Percentiles rank a stretch among this genome's conserved stretches.
Evolutionary conservation across 148 eudicot species (phyloP).

Genomic region (Salicornia ramosissima): DNA sequence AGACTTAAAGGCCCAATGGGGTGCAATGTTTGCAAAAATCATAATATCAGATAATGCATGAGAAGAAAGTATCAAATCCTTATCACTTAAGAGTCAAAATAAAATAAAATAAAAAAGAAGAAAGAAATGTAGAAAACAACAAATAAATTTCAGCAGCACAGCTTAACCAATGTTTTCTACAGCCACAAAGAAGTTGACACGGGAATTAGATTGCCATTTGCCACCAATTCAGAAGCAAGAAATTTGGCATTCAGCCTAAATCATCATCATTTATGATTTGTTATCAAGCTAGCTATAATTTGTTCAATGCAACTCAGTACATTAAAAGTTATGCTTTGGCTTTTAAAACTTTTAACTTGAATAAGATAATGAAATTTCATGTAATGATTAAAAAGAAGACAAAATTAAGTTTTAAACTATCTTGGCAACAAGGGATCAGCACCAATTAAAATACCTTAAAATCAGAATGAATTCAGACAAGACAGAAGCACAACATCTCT

Average conservation of each 20-base stretch:
- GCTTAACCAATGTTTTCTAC: neutral
- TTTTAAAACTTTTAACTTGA: too few relatives aligned
- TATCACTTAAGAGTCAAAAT: neutral
- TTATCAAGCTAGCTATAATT: too few relatives aligned
- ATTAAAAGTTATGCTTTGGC: too few relatives aligned
- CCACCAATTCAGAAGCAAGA: neutral
- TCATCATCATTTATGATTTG: too few relatives aligned
- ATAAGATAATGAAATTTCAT: too few relatives aligned
- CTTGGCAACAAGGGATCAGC: constrained; percentile 12
- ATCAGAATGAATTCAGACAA: constrained; percentile 71
- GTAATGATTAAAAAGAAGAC: neutral
- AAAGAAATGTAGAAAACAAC: neutral
- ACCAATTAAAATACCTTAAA: constrained; percentile 55
- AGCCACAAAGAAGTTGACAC: neutral
- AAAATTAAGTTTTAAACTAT: neutral
- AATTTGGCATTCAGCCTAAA: neutral
- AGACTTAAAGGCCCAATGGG: neutral
- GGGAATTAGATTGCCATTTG: neutral
- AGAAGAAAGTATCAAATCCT: neutral
- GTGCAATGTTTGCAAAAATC: neutral
- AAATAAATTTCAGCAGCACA: neutral
- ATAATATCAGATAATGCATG: neutral
- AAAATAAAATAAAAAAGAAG: neutral
- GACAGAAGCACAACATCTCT: constrained; percentile 73
- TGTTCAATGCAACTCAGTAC: too few relatives aligned